Conservation (phyloP, 768 basidiomycete genomes). For the Termitomyces sp. region DNA sequence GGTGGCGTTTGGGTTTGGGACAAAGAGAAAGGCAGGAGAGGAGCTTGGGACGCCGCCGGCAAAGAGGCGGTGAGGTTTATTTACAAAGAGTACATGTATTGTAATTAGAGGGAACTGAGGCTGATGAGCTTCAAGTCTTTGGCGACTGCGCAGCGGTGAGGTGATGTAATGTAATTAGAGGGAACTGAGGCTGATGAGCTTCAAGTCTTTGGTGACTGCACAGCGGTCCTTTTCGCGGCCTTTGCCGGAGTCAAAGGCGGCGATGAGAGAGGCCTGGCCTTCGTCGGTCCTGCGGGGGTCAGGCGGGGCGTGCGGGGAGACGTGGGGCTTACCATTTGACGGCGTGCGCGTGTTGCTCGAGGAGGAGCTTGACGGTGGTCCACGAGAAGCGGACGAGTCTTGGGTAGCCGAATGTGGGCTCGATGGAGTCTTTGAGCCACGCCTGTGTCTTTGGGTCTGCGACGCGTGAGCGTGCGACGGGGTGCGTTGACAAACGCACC, state of each 20-base stretch:
- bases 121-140: constrained; percentile 73
- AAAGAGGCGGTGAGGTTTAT: constrained; percentile 39
- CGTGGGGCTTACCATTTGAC: constrained; percentile 66
- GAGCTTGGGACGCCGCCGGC: constrained; percentile 63
- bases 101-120: constrained; percentile 56
- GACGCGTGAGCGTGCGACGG: neutral
- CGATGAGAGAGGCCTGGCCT: constrained; percentile 67
- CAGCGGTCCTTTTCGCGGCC: constrained; percentile 75
- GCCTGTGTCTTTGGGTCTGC: constrained; percentile 89
- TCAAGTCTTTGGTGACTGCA: constrained; percentile 66
- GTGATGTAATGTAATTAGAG: constrained; percentile 37
- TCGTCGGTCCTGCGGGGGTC: constrained; percentile 68
- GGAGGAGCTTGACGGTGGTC: constrained; percentile 82
- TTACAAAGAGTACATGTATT: neutral
- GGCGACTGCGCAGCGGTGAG: constrained; percentile 56
- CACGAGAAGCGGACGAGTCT: constrained; percentile 90
- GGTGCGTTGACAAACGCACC: too few relatives aligned
- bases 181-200: constrained; percentile 61
- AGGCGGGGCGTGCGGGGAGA: neutral
- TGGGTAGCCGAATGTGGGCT: constrained; percentile 91
- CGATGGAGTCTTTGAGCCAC: constrained; percentile 72
- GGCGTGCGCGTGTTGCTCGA: constrained; percentile 75
- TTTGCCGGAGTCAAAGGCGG: constrained; percentile 66
- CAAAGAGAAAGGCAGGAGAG: constrained; percentile 75
- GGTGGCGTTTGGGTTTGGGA: constrained; percentile 71